A percentile compares a stretch with the other conserved stretches of the same genome.
Conservation (phyloP, 345 rosid species). For the Hibiscus trionum region DNA sequence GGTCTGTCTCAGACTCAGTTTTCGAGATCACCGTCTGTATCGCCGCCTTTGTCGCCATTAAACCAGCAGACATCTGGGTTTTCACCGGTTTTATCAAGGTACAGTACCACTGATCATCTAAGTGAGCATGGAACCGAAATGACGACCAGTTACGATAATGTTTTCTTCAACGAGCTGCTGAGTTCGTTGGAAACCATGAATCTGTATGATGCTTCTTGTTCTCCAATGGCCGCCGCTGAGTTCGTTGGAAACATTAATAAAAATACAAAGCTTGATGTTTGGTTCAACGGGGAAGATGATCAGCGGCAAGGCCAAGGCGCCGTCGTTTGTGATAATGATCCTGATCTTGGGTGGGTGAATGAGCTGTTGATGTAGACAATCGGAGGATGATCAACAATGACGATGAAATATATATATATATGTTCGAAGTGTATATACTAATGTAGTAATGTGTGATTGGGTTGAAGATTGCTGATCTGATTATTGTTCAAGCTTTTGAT, state of each 20-base stretch:
- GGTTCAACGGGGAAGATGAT: constrained; percentile 10
- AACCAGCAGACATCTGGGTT: constrained; percentile 24
- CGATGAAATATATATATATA: neutral
- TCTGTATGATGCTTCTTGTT: constrained; percentile 28
- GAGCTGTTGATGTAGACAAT: constrained; percentile 61
- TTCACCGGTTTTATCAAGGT: constrained; percentile 26
- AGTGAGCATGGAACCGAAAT: constrained; percentile 26
- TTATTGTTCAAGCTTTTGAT: neutral
- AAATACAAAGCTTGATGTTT: constrained; percentile 36
- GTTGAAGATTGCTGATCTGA: neutral
- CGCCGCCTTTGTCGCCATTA: constrained; percentile 76
- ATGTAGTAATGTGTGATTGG: neutral
- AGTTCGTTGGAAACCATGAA: constrained; percentile 47
- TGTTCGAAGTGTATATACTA: neutral
- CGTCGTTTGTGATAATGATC: constrained; percentile 27
- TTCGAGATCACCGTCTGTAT: constrained; percentile 50
- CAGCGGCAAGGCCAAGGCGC: neutral
- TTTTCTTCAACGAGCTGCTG: constrained; percentile 41
- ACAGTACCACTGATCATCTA: constrained; percentile 14
- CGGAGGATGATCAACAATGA: neutral
- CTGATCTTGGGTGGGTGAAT: constrained; percentile 89
- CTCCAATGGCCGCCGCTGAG: constrained; percentile 14
- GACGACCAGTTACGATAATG: constrained; percentile 41
- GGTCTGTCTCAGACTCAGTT: constrained; percentile 35
- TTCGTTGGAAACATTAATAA: constrained; percentile 6